Percentiles rank a stretch among this genome's conserved stretches.
These are phyloP conservation scores for Chiua virens DNA, from an alignment of 768 basidiomycete genomes.

Conservation along the genomic window DNA sequence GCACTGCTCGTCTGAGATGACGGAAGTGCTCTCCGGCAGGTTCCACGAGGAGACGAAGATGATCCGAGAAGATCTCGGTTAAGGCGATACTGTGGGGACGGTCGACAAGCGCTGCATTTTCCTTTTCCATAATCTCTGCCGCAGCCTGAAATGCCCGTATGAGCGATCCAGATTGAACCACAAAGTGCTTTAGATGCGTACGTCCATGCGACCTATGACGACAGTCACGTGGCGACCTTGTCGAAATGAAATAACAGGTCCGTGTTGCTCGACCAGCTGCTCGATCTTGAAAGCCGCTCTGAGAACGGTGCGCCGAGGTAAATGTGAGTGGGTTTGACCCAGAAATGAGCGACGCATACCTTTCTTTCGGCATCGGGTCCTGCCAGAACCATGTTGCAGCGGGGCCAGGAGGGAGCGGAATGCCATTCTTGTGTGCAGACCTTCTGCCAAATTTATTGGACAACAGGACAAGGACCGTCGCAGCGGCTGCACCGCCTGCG, in stretches of 20 bases:
- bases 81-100: conserved; percentile 50
- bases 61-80: conserved; percentile 52
- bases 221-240: conserved; percentile 19
- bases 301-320: background rate
- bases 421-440: background rate
- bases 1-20: conserved; percentile 53
- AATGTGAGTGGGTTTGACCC: background rate
- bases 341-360: background rate
- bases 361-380: conserved; percentile 6
- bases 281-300: background rate
- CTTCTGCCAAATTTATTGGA: background rate
- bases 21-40: conserved; percentile 54
- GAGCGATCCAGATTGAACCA: background rate
- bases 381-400: conserved; percentile 19
- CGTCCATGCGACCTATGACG: conserved; percentile 1
- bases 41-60: conserved; percentile 52
- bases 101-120: conserved; percentile 50
- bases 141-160: conserved; percentile 46
- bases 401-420: conserved; percentile 23
- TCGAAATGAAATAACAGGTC: conserved; percentile 16
- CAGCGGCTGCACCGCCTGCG: background rate
- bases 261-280: background rate
- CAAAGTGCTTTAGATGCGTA: background rate
- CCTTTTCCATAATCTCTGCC: conserved; percentile 60
- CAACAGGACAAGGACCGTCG: background rate